Evolutionary conservation across 768 basidiomycete genomes (phyloP), one percentile per base, ranked within the genome.

Genomic region (Rhodotorula toruloides): DNA sequence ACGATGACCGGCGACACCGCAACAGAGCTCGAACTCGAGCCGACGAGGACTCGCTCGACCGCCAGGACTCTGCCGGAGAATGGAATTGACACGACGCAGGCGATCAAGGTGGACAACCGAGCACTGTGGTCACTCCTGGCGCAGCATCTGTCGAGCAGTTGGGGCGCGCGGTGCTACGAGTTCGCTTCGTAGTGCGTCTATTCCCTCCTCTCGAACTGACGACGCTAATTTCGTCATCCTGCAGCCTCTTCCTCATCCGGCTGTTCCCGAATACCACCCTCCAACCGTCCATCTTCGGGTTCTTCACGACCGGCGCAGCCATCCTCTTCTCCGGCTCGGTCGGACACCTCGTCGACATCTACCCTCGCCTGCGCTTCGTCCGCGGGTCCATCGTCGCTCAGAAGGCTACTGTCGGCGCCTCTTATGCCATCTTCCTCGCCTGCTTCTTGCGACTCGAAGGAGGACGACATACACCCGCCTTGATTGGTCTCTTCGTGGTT

Each of bases 201-300:
- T 21, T 21, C 21, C 43, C 25, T 44, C 43, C 43, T 44, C 43
- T 12, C n/a, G n/a, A n/a, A n/a, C n/a, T n/a, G n/a, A n/a, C n/a
- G n/a, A n/a, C n/a, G n/a, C n/a, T n/a, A n/a, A n/a, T n/a, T n/a
- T n/a, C n/a, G n/a, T 13, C 43, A 14, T 44, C 43, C 12, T 22
- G 43, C 59, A 61, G 59, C 65, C 76, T 83, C 21, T 80, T 78
- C 67, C 76, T 83, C 37, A 77, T 82, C 58, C 73, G 72, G 4
- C 69, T 80, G 27, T 83, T 81, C 75, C 79, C 79, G 11, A 67
- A 74, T 34, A 81, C 82, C 0, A 77, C 83, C 5, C 74, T 84
- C 1, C 82, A 82, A 2, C 79, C 82, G 0, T 82, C 83, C 2
- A 74, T 83, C 22, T 81, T 79, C 63, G 83, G 82, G 0, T 82